These are phyloP conservation scores for Aphanomyces euteiches DNA, from an alignment of 352 stramenopile genomes.

Conservation along the genomic window DNA sequence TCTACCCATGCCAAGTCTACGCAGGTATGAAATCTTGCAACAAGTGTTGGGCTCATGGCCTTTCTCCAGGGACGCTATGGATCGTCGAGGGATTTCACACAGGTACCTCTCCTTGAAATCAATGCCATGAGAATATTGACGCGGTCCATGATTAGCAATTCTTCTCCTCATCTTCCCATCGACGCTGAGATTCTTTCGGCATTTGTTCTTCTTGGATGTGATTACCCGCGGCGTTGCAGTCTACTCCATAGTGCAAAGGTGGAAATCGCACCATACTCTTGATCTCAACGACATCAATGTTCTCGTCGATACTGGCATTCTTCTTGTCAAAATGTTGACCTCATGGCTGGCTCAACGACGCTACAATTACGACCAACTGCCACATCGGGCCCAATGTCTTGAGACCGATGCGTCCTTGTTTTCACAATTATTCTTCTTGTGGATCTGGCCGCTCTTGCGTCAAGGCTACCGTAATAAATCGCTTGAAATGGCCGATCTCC, in stretches of 20 bases:
- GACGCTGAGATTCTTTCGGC: background rate
- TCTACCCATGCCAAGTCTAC: constrained; percentile 25
- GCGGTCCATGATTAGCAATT: constrained; percentile 7
- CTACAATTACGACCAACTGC: too few species aligned
- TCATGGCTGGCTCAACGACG: background rate
- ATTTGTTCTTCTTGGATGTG: constrained; percentile 15
- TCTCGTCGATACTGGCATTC: constrained; percentile 5
- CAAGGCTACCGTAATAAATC: background rate
- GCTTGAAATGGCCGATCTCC: constrained; percentile 14
- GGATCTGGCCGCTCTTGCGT: constrained; percentile 24
- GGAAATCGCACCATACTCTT: background rate
- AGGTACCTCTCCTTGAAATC: constrained; percentile 2
- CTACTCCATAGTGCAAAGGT: background rate
- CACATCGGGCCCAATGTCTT: background rate
- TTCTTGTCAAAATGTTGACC: constrained; percentile 1
- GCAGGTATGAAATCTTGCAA: constrained; percentile 13
- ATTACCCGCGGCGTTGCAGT: background rate
- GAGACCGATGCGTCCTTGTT: constrained; percentile 9
- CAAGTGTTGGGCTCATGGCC: background rate
- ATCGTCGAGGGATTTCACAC: constrained; percentile 23
- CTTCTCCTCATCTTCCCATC: background rate
- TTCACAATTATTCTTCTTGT: constrained; percentile 14
- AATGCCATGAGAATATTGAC: background rate
- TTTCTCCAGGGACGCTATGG: constrained; percentile 8
- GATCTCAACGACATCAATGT: background rate